Evolutionary conservation across 768 basidiomycete genomes (phyloP), one percentile per base, ranked within the genome.

Genomic region (Fomitopsis serialis): DNA sequence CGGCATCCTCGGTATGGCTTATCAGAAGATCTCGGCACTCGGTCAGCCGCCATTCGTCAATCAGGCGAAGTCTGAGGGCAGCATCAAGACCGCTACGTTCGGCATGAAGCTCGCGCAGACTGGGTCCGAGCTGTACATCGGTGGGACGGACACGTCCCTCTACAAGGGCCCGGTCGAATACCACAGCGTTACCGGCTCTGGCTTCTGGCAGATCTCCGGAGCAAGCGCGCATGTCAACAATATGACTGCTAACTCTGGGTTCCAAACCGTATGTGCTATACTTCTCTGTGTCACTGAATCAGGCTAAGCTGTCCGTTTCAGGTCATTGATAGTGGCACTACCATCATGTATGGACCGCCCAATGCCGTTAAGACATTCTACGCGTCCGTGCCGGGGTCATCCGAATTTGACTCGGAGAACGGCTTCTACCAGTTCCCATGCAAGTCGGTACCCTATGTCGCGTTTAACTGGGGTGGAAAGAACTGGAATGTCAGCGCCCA

Each of bases 91-190:
- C 42, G 46, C 64, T 60, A 47, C 52, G 43, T 66, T 68, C 46
- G 63, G 66, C 40, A 61, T 70, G 44, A 67, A 66, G 59, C 56
- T 66, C 13, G 61, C 66, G 5, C 42, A 58, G 2, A 48, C 54
- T 15, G 51, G 58, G 42, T 56, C 60, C 10, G 66, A 73, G 58
- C 64, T 75, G 11, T 71, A 64, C 61, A 62, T 75, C 25, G 74
- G 74, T 9, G 72, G 72, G 48, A 61, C 63, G 29, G 65, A 75
- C 53, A 50, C 62, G 1, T 55, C 65, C 32, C 67, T 67, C 29
- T 73, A 66, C 61, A 66, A 57, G 42, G 70, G 70, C 21, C 37
- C 63, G 11, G 63, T 72, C 53, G 65, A 62, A 47, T 71, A 58
- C 40, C 61, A 61, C 27, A 22, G 53, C 25, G 63, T 66, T 27